Evolutionary conservation across 441 rosid species (phyloP).

Genomic region (Gossypium laxum): DNA sequence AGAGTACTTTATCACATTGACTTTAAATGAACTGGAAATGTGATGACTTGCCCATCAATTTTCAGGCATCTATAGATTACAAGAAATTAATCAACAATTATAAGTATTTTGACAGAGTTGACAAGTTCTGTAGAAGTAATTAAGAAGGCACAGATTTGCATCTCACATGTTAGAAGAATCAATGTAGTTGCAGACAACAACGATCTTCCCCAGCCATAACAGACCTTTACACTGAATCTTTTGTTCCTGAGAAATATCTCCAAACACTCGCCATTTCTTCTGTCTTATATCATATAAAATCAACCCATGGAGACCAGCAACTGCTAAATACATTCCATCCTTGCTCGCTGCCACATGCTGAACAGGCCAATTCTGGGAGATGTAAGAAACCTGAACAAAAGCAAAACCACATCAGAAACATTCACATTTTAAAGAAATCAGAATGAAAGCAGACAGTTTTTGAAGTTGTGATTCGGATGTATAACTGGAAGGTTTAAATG

Average conservation of each 20-base stretch:
- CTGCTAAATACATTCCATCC: slow-evolving; percentile 92
- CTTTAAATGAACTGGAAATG: background rate
- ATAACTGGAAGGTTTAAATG: slow-evolving; percentile 92
- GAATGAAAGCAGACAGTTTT: slow-evolving; percentile 11
- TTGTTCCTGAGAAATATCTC: slow-evolving; percentile 91
- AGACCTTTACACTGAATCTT: slow-evolving; percentile 89
- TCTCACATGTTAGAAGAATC: slow-evolving; percentile 75
- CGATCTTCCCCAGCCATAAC: slow-evolving; percentile 88
- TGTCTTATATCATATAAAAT: slow-evolving; percentile 72
- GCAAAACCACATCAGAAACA: slow-evolving; percentile 25
- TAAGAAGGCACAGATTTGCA: slow-evolving; percentile 16
- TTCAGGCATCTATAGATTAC: background rate
- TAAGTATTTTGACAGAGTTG: background rate
- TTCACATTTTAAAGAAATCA: slow-evolving; percentile 14
- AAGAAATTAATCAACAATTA: background rate
- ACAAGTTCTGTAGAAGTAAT: slow-evolving; percentile 11
- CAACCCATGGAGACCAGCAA: slow-evolving; percentile 88
- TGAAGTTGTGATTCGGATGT: slow-evolving; percentile 20
- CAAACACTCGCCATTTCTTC: slow-evolving; percentile 92
- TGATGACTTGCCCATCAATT: background rate
- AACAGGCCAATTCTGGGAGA: slow-evolving; percentile 94
- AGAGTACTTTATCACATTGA: background rate
- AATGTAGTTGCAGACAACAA: slow-evolving; percentile 80
- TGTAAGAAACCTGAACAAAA: slow-evolving; percentile 61
- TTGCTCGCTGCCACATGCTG: slow-evolving; percentile 97